Evolutionary conservation across 805 yeast species (phyloP), one percentile per base, ranked within the genome.

Genomic region (Blastobotrys chiropterorum): DNA sequence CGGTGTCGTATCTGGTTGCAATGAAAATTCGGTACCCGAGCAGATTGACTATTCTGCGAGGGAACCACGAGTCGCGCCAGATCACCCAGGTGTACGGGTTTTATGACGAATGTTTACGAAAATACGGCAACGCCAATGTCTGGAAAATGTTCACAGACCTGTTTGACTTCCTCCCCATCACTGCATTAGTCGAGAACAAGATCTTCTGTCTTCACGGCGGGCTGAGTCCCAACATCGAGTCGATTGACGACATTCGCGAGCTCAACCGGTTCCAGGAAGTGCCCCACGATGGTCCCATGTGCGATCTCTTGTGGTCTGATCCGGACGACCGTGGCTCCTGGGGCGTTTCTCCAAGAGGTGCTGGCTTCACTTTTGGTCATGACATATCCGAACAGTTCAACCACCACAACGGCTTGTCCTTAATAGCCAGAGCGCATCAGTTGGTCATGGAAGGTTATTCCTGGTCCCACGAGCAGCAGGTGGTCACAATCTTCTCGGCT

Each of bases 311-410:
- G 60, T 90, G 97, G 97, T 85, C 95, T 3, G 97, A 90, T 69
- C 97, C 97, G 16, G 98, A 90, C 69, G 97, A 90, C 70, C 78
- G 97, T 67, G 96, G 96, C 61, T 96, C 96, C 63, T 90, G 98
- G 98, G 97, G 97, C 57, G 90, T 90, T 61, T 83, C 92, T 67
- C 97, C 97, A 71, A 83, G 98, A 79, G 97, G 97, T 76, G 98
- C 98, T 57, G 98, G 98, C 70, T 90, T 87, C 85, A 90, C 97
- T 65, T 90, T 90, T 79, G 98, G 98, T 64, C 96, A 86, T 75
- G 97, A 90, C 76, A 89, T 90, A 65, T 80, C 88, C 62, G 96
- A 90, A 71, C 97, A 90, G 71, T 90, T 90, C 74, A 90, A 90
- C 68, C 97, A 90, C 74, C 85, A 95, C 21, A 90, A 90, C 68